phyloP scores from a whole-genome alignment of 148 eudicot genomes.

The Salicornia ramosissima region DNA sequence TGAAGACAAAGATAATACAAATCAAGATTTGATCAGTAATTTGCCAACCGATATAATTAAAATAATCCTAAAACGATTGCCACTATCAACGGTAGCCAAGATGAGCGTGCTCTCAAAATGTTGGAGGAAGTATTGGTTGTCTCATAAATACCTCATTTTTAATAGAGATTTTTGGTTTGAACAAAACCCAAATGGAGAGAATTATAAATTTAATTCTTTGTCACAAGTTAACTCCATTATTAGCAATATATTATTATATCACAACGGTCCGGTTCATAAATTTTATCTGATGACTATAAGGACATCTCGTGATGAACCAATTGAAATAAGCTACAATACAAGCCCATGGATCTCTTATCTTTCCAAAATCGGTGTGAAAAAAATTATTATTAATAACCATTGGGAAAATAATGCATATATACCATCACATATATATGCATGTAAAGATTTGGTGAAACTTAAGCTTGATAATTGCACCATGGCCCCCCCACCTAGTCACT shows the following conservation, averaged over 20 bases:
- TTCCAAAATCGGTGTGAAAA: too few species aligned
- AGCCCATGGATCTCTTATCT: too few species aligned
- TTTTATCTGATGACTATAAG: not conserved
- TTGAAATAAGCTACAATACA: too few species aligned
- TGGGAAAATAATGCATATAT: too few species aligned
- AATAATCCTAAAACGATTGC: conserved; percentile 1
- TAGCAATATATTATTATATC: not conserved
- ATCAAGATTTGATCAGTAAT: conserved; percentile 7
- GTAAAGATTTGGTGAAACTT: too few species aligned
- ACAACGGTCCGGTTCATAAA: conserved; percentile 5
- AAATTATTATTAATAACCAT: too few species aligned
- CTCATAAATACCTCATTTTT: not conserved
- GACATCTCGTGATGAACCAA: not conserved
- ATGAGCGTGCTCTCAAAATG: conserved; percentile 8
- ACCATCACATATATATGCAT: too few species aligned
- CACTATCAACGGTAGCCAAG: conserved; percentile 4
- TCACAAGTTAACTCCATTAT: too few species aligned
- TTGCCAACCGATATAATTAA: not conserved
- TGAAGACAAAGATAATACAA: too few species aligned
- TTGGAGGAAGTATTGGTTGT: conserved; percentile 10
- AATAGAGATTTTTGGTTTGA: not conserved
- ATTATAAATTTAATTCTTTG: too few species aligned
- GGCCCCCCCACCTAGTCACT: too few species aligned
- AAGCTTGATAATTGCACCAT: too few species aligned
- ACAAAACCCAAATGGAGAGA: not conserved